Percentiles rank a stretch among this genome's conserved stretches.
Conservation (phyloP, 257 asterid genomes). For the Scutellaria galericulata region DNA sequence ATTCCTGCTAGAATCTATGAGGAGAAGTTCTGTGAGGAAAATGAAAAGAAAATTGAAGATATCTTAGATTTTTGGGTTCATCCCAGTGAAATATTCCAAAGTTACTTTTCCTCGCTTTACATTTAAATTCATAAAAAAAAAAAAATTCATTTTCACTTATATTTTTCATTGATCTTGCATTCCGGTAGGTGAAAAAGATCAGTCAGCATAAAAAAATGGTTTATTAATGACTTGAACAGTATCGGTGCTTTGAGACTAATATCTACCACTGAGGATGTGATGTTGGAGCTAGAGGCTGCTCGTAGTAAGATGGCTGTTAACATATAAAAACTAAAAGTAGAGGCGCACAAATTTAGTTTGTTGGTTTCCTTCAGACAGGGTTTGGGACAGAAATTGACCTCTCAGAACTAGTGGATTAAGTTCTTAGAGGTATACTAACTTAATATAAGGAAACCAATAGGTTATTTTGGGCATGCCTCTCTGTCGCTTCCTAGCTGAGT, state of each 20-base stretch:
- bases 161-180: background rate
- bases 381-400: background rate
- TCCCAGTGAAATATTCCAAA: background rate
- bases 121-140: background rate
- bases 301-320: conserved; percentile 1
- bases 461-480: conserved; percentile 1
- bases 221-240: conserved; percentile 8
- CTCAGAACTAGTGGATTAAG: conserved; percentile 17
- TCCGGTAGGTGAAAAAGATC: conserved; percentile 4
- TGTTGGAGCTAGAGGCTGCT: conserved; percentile 21
- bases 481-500: background rate
- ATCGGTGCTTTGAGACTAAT: conserved; percentile 6
- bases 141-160: background rate
- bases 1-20: background rate
- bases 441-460: conserved; percentile 10
- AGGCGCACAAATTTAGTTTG: background rate
- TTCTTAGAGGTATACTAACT: background rate
- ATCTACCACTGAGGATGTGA: conserved; percentile 7
- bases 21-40: conserved; percentile 13
- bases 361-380: background rate
- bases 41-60: conserved; percentile 4
- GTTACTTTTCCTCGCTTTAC: conserved; percentile 5
- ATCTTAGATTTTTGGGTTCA: background rate
- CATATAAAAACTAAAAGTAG: background rate
- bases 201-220: background rate